Conservation (phyloP, 2,329 filamentous ascomycete species). For the Uncinocarpus reesii region DNA sequence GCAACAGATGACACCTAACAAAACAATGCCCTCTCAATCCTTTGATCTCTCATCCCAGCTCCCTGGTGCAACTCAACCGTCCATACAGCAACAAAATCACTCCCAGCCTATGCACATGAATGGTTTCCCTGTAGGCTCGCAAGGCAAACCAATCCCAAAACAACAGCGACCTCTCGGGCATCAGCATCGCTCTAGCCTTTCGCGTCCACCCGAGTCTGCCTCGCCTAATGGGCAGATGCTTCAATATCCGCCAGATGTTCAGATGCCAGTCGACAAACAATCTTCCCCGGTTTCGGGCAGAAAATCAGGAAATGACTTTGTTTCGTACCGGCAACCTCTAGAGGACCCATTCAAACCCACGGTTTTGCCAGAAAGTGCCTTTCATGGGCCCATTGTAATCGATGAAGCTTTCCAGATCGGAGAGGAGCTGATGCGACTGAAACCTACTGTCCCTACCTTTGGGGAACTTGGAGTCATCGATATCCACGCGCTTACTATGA, state of each 20-base stretch:
- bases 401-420: conserved; percentile 55
- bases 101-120: conserved; percentile 28
- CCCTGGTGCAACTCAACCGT: conserved; percentile 26
- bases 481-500: conserved; percentile 77
- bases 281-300: conserved; percentile 18
- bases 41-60: conserved; percentile 14
- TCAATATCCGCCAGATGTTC: conserved; percentile 9
- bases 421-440: conserved; percentile 55
- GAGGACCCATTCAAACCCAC: conserved; percentile 40
- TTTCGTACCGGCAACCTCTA: conserved; percentile 14
- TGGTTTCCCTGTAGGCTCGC: conserved; percentile 33
- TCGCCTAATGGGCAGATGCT: conserved; percentile 19
- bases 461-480: conserved; percentile 80
- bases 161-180: conserved; percentile 14
- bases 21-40: conserved; percentile 25
- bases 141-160: conserved; percentile 27
- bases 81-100: conserved; percentile 20
- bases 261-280: conserved; percentile 18
- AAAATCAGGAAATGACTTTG: conserved; percentile 15
- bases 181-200: conserved; percentile 23
- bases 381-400: conserved; percentile 64
- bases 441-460: conserved; percentile 64
- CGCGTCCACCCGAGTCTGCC: conserved; percentile 21
- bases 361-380: conserved; percentile 41
- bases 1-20: conserved; percentile 39